phyloP scores from a whole-genome alignment of 768 basidiomycete genomes.

The Lactarius vividus region DNA sequence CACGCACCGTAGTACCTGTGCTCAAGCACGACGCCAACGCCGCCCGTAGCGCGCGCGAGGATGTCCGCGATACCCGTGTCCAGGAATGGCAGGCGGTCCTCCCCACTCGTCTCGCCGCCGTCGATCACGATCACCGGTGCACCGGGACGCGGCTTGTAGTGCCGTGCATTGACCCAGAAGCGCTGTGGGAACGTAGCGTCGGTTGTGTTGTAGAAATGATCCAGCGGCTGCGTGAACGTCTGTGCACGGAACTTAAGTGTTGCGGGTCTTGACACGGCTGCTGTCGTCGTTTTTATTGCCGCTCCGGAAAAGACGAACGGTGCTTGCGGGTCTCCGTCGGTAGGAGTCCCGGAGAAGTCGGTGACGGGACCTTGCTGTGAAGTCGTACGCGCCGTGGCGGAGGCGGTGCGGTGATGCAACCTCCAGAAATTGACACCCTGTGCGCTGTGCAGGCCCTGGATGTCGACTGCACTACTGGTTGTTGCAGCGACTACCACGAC shows the following conservation, averaged over 20 bases:
- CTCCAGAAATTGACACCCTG: not conserved
- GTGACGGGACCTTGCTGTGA: not conserved
- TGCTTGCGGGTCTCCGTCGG: conserved; percentile 1
- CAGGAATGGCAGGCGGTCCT: conserved; percentile 50
- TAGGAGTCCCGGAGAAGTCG: not conserved
- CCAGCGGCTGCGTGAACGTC: conserved; percentile 82
- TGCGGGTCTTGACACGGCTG: not conserved
- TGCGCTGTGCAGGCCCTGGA: not conserved
- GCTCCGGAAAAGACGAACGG: not conserved
- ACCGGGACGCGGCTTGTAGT: conserved; percentile 66
- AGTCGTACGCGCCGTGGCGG: not conserved
- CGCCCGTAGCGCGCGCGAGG: conserved; percentile 78
- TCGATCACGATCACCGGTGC: conserved; percentile 90
- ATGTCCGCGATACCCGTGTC: conserved; percentile 76
- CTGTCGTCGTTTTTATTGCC: not conserved
- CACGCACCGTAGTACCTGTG: conserved; percentile 81
- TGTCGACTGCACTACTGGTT: not conserved
- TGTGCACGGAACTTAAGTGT: conserved; percentile 45
- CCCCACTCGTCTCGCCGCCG: conserved; percentile 90
- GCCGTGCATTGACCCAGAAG: conserved; percentile 87
- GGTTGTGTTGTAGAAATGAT: conserved; percentile 63
- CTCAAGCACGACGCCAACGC: conserved; percentile 87
- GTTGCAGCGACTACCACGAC: not conserved
- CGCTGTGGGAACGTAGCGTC: conserved; percentile 76
- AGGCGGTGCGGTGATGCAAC: not conserved